These are phyloP conservation scores for Silybum marianum DNA, from an alignment of 129 eudicot species.

Conservation along the genomic window DNA sequence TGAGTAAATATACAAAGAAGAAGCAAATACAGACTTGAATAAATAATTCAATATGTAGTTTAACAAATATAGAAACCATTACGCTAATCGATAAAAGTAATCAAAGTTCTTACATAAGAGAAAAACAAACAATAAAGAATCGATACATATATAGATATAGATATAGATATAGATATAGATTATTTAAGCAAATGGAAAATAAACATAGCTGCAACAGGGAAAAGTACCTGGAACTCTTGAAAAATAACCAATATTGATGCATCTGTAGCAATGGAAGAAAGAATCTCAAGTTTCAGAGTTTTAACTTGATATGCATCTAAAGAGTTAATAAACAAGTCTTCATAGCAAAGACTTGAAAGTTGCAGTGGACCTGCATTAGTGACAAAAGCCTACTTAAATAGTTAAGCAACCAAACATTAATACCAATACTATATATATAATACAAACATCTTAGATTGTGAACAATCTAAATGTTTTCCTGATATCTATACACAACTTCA, in stretches of 20 bases:
- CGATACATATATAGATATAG: too few relatives aligned
- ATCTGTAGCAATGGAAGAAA: slow-evolving; percentile 84
- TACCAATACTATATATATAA: not conserved
- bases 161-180: not conserved
- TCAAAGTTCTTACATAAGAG: too few relatives aligned
- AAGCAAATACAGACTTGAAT: too few relatives aligned
- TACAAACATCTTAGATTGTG: not conserved
- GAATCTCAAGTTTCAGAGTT: slow-evolving; percentile 87
- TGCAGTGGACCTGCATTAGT: slow-evolving; percentile 66
- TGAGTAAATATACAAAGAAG: too few relatives aligned
- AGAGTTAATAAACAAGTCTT: slow-evolving; percentile 62
- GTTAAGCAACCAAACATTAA: not conserved
- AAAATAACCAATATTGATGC: slow-evolving; percentile 70
- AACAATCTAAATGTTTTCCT: not conserved
- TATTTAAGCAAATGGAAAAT: not conserved
- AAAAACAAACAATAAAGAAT: too few relatives aligned
- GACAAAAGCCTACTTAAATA: slow-evolving; percentile 9
- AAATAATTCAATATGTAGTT: too few relatives aligned
- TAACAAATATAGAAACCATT: too few relatives aligned
- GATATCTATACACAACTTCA: too few relatives aligned
- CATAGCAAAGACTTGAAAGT: too few relatives aligned
- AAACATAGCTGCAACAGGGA: not conserved
- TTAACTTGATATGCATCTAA: slow-evolving; percentile 77
- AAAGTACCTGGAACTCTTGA: slow-evolving; percentile 86
- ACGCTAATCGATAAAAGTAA: too few relatives aligned